Conservation (phyloP, 768 basidiomycete species). For the Harrya chromipes region DNA sequence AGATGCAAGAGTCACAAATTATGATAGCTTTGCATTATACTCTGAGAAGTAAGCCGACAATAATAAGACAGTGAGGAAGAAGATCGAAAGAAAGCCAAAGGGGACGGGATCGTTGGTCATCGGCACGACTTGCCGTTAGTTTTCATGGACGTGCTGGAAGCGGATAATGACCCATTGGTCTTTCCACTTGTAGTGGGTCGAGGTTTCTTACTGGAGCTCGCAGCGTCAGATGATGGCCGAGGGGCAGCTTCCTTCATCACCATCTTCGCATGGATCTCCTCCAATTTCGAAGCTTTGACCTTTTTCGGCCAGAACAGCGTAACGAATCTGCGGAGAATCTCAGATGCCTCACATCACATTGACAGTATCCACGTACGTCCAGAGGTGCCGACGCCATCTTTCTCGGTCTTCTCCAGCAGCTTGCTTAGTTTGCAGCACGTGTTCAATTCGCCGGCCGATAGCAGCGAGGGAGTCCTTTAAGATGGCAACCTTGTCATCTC, state of each 20-base stretch:
- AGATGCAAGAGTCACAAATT: constrained; percentile 21
- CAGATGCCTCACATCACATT: constrained; percentile 4
- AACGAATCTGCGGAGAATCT: constrained; percentile 64
- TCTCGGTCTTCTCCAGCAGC: constrained; percentile 78
- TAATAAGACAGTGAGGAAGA: constrained; percentile 18
- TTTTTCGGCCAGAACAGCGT: constrained; percentile 98
- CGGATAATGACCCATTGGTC: constrained; percentile 49
- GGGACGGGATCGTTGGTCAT: constrained; percentile 33
- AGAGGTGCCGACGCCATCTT: constrained; percentile 91
- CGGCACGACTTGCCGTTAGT: constrained; percentile 62
- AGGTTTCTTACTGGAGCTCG: constrained; percentile 54
- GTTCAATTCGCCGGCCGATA: constrained; percentile 90
- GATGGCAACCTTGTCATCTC: constrained; percentile 95
- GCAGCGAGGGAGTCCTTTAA: constrained; percentile 93
- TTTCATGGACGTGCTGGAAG: constrained; percentile 43
- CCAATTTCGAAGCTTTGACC: constrained; percentile 88
- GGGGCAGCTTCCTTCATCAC: constrained; percentile 80
- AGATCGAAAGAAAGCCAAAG: constrained; percentile 21
- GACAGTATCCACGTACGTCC: constrained; percentile 69
- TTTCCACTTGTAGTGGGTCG: constrained; percentile 48
- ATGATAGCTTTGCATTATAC: constrained; percentile 24
- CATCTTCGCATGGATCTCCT: constrained; percentile 96
- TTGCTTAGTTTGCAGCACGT: constrained; percentile 71
- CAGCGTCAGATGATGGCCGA: constrained; percentile 48
- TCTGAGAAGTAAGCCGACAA: constrained; percentile 17